Percentiles rank a stretch among this genome's conserved stretches.
These are phyloP conservation scores for Trametes hirsuta DNA, from an alignment of 1,284 basidiomycete genomes.

Conservation along the genomic window DNA sequence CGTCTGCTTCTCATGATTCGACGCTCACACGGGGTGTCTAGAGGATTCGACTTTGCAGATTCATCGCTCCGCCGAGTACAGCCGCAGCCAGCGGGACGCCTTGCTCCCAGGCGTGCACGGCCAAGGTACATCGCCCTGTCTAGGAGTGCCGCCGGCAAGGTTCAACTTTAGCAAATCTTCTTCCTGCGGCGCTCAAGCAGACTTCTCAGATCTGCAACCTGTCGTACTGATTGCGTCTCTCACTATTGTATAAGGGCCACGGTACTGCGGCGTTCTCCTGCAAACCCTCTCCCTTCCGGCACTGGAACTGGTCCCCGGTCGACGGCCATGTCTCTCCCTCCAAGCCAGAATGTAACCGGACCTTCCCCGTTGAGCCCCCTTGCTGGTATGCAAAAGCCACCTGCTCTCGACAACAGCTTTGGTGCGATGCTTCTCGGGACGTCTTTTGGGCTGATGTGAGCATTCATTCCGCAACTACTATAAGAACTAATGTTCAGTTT, in stretches of 20 bases:
- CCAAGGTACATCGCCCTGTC: too few species aligned
- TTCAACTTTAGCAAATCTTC: too few species aligned
- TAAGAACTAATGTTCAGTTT: neutral
- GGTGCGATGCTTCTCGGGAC: slow-evolving; percentile 9
- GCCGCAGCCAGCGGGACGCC: too few species aligned
- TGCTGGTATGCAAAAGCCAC: neutral
- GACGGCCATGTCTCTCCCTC: neutral
- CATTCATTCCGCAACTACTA: neutral
- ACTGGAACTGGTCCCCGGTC: neutral
- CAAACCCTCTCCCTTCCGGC: neutral
- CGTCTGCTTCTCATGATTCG: too few species aligned
- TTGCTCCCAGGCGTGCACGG: too few species aligned
- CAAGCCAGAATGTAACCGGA: neutral
- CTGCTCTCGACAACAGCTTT: slow-evolving; percentile 5
- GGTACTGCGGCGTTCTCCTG: neutral
- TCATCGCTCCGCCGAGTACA: too few species aligned
- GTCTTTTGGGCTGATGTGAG: slow-evolving; percentile 7
- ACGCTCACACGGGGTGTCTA: too few species aligned
- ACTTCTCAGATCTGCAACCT: too few species aligned
- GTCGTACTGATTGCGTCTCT: too few species aligned
- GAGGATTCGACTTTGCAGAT: too few species aligned
- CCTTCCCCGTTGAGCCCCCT: neutral
- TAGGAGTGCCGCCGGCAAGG: too few species aligned
- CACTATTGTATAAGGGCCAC: neutral
- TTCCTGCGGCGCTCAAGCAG: too few species aligned